phyloP scores from a whole-genome alignment of 768 basidiomycete species.

The Sarcomyxa edulis region DNA sequence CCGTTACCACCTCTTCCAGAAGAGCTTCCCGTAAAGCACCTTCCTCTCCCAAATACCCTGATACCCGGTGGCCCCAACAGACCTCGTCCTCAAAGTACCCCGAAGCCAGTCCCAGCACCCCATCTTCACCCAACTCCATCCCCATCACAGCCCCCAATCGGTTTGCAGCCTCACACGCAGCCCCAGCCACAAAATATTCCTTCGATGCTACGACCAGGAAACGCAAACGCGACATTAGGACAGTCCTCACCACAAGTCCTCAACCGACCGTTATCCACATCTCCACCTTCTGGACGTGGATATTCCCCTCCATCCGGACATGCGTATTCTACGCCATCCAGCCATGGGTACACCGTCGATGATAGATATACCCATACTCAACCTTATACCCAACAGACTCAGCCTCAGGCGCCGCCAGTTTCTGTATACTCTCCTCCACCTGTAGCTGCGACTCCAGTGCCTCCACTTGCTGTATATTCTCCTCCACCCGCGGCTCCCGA shows the following conservation, averaged over 20 bases:
- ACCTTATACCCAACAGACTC: background rate
- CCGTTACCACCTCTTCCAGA: background rate
- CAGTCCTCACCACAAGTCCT: background rate
- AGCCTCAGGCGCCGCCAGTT: slow-evolving; percentile 1
- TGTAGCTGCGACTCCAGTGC: background rate
- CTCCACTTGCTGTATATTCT: too few species aligned
- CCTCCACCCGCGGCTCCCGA: too few species aligned
- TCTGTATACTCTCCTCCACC: background rate
- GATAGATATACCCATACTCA: too few species aligned
- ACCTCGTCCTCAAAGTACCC: background rate
- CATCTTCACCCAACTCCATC: slow-evolving; percentile 1
- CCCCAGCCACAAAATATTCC: background rate
- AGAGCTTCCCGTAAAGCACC: background rate
- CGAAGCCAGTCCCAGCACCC: slow-evolving; percentile 3
- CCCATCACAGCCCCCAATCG: background rate
- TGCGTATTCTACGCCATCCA: too few species aligned
- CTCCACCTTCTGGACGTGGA: too few species aligned
- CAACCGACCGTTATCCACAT: too few species aligned
- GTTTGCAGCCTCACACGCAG: too few species aligned
- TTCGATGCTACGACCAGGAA: background rate
- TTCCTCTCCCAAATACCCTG: slow-evolving; percentile 1
- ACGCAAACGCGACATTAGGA: background rate
- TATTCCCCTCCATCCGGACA: too few species aligned
- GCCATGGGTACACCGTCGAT: too few species aligned
- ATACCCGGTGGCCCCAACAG: slow-evolving; percentile 3